phyloP scores from a whole-genome alignment of 1,284 basidiomycete species.

The Irpex sp. region DNA sequence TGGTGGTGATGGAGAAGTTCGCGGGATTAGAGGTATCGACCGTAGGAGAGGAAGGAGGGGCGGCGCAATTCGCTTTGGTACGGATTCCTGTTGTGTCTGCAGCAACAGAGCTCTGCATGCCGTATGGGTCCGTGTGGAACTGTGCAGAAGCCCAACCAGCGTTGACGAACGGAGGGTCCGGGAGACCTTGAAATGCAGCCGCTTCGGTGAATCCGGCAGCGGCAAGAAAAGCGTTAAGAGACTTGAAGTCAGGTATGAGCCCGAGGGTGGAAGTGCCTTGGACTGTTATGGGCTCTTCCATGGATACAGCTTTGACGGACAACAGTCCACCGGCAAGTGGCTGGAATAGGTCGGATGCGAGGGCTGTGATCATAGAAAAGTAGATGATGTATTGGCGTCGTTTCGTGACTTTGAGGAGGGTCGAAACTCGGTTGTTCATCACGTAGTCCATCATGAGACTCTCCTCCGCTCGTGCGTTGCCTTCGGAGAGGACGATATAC shows the following conservation, averaged over 20 bases:
- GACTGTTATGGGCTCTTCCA: not conserved
- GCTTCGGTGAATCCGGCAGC: slow-evolving; percentile 52
- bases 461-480: slow-evolving; percentile 47
- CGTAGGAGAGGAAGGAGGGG: slow-evolving; percentile 28
- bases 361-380: slow-evolving; percentile 13
- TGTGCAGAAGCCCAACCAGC: slow-evolving; percentile 46
- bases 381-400: slow-evolving; percentile 14
- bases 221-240: slow-evolving; percentile 41
- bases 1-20: slow-evolving; percentile 35
- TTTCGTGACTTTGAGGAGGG: slow-evolving; percentile 5
- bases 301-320: slow-evolving; percentile 6
- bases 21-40: slow-evolving; percentile 20
- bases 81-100: slow-evolving; percentile 53
- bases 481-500: slow-evolving; percentile 50
- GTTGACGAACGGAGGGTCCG: slow-evolving; percentile 51
- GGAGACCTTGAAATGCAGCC: slow-evolving; percentile 39
- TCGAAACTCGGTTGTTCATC: slow-evolving; percentile 8
- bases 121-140: slow-evolving; percentile 27
- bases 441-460: slow-evolving; percentile 64
- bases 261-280: slow-evolving; percentile 6
- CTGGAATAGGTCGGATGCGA: slow-evolving; percentile 15
- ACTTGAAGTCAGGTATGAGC: slow-evolving; percentile 9
- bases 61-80: slow-evolving; percentile 44
- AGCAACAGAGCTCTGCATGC: slow-evolving; percentile 6
- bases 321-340: slow-evolving; percentile 16